Base-by-base conservation (phyloP, 208 protist species). In the Leishmania turanica region DNA sequence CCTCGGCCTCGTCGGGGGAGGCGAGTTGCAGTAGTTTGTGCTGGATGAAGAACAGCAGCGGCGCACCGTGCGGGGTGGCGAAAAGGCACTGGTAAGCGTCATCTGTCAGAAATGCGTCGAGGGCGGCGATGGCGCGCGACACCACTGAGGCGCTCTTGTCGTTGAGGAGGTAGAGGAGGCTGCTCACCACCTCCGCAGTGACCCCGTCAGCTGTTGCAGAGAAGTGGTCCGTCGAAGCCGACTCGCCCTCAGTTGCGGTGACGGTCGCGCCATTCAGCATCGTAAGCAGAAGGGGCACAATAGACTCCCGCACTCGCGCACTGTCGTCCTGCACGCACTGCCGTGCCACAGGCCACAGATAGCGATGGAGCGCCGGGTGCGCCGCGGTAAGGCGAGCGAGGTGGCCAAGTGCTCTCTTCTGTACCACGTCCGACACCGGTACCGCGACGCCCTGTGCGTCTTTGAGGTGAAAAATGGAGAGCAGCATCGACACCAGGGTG, bases 141-240 rank as follows among this genome's bases (percentile, higher is more conserved):
- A 95, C 92, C 24, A 97, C 94, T 15, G 84, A 65, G 17, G 88
- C 87, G 80, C 92, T 95, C 49, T 86, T 90, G 76, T 97, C 94
- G 51, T 85, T 82, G 31, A 97, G 86, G 27, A 97, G 87, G 64
- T 91, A 88, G n/a, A 97, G 84, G 37, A 94, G 83, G 11, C 85
- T 90, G 84, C 91, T 96, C 72, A 96, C 72, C 9, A 93, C 85
- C 72, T 95, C 88, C 11, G 85, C 74, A 11, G 86, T 80, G 19
- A 88, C 72, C 64, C 45, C 80, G 73, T 42, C 79, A 2, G 24
- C 27, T 4, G 19, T 31, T 58, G 47, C 71, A 8, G 60, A 40
- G 62, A 40, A 47, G 72, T 53, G 51, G 74, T 45, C 53, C 8
- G 40, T 37, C 24, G 69, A 45, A 34, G 66, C 21, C 21, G 42